Base-by-base conservation (phyloP, 1,284 basidiomycete genomes). In the Sporisorium sorghi region DNA sequence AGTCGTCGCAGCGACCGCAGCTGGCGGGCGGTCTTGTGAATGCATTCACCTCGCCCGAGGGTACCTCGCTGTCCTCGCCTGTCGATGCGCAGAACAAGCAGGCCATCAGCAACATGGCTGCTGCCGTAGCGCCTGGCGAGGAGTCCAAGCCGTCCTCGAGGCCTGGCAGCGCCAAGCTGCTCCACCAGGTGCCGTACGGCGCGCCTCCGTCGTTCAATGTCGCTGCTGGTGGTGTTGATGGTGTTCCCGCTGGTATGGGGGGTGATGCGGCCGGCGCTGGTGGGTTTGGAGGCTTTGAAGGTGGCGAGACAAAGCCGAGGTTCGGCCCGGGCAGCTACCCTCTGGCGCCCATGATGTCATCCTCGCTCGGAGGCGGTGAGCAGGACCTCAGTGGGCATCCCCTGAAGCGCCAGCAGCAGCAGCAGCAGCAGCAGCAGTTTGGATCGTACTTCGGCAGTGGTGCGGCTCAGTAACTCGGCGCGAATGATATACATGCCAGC, bases 21-120 rank as follows among this genome's bases (percentile, higher is more conserved):
- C 46, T 67, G 33, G 48, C 70, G 5, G 70, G 70, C 11, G 70
- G 70, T 2, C 56, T 68, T 8, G 70, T 68, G 23, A 73, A 63
- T 28, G 60, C 70, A 3, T 73, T 73, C 43, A 56, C 63, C 3
- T 60, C 60, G n/a, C 60, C 70, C 5, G 70, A 53, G 32, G 58
- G 35, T 24, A 59, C 48, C 2, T 60, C 64, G 12, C 47, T 46
- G 12, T 63, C 63, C 9, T 73, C 70, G 8, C 70, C 70, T 6
- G 26, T 46, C 19, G 70, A 67, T n/a, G 11, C 33, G 23, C 61
- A 51, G 6, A 21, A 26, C 17, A 58, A 48, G 37, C 48, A 51
- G 19, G 43, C 33, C 2, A n/a, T 67, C 21, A 21, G 44, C 43
- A 42, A 46, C 28, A 14, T 47, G 32, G 33, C 42, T 14, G 42